Base-by-base conservation (phyloP, 345 rosid species). In the Pelargonium nanum region DNA sequence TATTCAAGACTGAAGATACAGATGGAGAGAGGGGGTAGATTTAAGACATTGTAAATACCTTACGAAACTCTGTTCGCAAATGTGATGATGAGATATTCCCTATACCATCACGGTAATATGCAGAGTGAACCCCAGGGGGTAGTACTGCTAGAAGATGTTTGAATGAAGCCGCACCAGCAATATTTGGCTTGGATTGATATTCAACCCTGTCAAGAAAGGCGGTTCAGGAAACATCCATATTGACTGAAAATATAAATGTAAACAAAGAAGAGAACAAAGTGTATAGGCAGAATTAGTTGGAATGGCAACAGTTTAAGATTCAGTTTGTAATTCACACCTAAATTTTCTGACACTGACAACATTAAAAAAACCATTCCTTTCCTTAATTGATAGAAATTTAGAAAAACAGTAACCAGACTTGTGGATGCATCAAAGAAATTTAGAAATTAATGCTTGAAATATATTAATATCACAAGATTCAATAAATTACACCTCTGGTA, bases 111-210 rank as follows among this genome's bases (percentile, higher is more conserved):
- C 99, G 79, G 70, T 88, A 90, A 78, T 94, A 94, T 57, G 88
- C 97, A 64, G 97, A 90, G 76, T 88, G 95, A 63, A 90, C 99
- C 62, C 83, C 81, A 57, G 97, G 96, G 19, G 99, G 99, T 34
- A 94, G 83, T 60, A 80, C 78, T 70, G 89, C 95, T 63, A 90
- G 71, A 62, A 94, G 93, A 66, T 69, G 74, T 68, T 66, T 85
- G 75, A 94, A 86, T n/a, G 99, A 94, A 67, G 97, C 81, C 58
- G 60, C 77, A 53, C 96, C 97, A 66, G 78, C 81, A 55, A 60
- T 0, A 32, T 80, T 59, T 56, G 85, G 88, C 78, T 70, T 83
- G 53, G 93, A 80, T 62, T 94, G 99, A 79, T 88, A 94, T 19
- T 94, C 99, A 74, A 94, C 89, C 87, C 99, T 94, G 91, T 75